These are phyloP conservation scores for Cryptomeria japonica DNA, from an alignment of 75 land plant species.

Conservation along the genomic window DNA sequence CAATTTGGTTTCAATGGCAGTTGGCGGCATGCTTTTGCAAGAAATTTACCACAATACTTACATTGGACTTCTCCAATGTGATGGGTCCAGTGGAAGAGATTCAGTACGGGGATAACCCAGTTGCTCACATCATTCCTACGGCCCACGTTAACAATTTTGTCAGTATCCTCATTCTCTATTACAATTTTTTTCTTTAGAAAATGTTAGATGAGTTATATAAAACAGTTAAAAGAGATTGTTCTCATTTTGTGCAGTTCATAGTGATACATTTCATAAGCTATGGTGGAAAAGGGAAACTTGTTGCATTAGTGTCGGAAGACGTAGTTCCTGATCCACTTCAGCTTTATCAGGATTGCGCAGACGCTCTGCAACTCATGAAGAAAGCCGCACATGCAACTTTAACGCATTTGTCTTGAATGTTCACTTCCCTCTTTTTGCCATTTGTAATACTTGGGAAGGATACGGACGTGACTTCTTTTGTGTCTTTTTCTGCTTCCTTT, in stretches of 20 bases:
- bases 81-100: not conserved
- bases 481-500: too few relatives aligned
- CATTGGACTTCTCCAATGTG: not conserved
- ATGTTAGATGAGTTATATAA: too few relatives aligned
- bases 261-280: not conserved
- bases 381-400: too few relatives aligned
- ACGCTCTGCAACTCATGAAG: too few relatives aligned
- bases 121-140: conserved; percentile 2
- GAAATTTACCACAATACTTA: not conserved
- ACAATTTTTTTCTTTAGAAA: too few relatives aligned
- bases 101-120: not conserved
- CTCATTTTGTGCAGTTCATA: not conserved
- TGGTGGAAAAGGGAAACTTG: not conserved
- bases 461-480: too few relatives aligned
- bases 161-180: not conserved
- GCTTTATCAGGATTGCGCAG: too few relatives aligned
- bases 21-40: not conserved
- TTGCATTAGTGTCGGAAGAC: not conserved
- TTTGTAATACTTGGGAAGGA: too few relatives aligned
- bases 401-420: too few relatives aligned
- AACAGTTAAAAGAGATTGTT: too few relatives aligned
- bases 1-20: not conserved
- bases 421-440: too few relatives aligned
- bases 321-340: too few relatives aligned
- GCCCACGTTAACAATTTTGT: not conserved